phyloP scores from a whole-genome alignment of 2,329 filamentous ascomycete genomes.

The Penicillium glabrum region DNA sequence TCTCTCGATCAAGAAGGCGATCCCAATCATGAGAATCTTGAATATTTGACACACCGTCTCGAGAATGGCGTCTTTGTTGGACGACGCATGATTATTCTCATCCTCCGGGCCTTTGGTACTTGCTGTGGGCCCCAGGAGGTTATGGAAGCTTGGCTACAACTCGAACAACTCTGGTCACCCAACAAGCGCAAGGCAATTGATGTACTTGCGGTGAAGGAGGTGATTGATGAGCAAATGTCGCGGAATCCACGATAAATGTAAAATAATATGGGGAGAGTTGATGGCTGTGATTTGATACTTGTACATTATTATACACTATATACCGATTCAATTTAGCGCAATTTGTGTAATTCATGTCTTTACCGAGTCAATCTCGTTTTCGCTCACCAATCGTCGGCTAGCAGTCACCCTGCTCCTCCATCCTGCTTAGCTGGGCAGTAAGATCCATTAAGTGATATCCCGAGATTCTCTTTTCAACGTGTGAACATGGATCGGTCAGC shows the following conservation, averaged over 20 bases:
- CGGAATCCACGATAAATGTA: conserved; percentile 12
- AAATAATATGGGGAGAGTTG: conserved; percentile 2
- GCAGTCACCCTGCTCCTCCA: no score
- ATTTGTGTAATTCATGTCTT: not conserved
- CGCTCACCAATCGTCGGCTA: no score
- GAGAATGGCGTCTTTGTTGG: conserved; percentile 44
- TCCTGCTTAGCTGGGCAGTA: no score
- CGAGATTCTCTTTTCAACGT: no score
- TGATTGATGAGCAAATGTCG: conserved; percentile 37
- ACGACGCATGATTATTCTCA: conserved; percentile 39
- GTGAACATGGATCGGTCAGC: no score
- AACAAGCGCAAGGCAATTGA: conserved; percentile 36
- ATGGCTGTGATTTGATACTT: conserved; percentile 14
- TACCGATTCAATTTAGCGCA: conserved; percentile 18
- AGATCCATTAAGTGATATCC: no score
- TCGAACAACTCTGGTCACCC: conserved; percentile 43
- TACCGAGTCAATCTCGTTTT: no score
- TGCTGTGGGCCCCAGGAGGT: conserved; percentile 38
- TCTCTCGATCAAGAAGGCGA: conserved; percentile 1
- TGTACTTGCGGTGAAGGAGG: conserved; percentile 37
- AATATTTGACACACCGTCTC: conserved; percentile 29
- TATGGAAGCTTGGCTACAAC: conserved; percentile 39
- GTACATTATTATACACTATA: conserved; percentile 31
- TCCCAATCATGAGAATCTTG: not conserved
- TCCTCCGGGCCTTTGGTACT: conserved; percentile 40